Percentiles rank a stretch among this genome's conserved stretches.
These are phyloP conservation scores for Suillus plorans DNA, from an alignment of 768 basidiomycete species.

Conservation along the genomic window DNA sequence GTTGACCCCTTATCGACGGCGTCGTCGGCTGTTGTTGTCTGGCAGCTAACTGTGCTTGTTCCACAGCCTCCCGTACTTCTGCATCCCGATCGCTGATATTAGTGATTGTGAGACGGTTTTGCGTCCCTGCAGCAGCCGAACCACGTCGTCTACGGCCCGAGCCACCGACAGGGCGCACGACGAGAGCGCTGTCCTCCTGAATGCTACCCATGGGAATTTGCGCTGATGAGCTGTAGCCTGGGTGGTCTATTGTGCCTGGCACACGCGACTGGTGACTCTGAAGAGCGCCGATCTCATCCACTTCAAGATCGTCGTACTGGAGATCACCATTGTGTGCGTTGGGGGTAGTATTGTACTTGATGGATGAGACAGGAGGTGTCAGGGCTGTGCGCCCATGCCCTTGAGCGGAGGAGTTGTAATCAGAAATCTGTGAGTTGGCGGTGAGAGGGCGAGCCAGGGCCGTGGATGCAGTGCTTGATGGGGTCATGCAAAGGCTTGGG, in stretches of 20 bases:
- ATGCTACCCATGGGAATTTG: constrained; percentile 23
- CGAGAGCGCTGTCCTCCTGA: constrained; percentile 19
- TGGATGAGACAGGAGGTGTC: constrained; percentile 17
- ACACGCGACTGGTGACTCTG: constrained; percentile 5
- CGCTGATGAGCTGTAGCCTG: constrained; percentile 25
- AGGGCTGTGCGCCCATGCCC: constrained; percentile 14
- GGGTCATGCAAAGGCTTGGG: constrained; percentile 38
- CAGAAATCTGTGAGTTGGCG: constrained; percentile 17
- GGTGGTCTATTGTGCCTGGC: constrained; percentile 27
- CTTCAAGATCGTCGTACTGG: constrained; percentile 11
- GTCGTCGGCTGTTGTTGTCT: constrained; percentile 21
- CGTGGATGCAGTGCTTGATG: constrained; percentile 29
- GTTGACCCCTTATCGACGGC: constrained; percentile 26
- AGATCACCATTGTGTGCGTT: constrained; percentile 19
- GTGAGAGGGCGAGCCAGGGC: constrained; percentile 26
- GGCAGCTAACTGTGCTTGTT: constrained; percentile 30
- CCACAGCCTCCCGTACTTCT: constrained; percentile 44
- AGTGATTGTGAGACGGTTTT: constrained; percentile 41
- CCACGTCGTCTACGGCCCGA: constrained; percentile 30
- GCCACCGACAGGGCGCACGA: constrained; percentile 11
- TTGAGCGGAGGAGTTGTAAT: constrained; percentile 12
- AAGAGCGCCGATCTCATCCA: constrained; percentile 23
- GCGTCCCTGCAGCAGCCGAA: constrained; percentile 24
- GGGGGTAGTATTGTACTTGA: constrained; percentile 32
- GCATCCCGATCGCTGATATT: constrained; percentile 39